These are phyloP conservation scores for Hypoxylon fuscum DNA, from an alignment of 495 filamentous ascomycete species.

Conservation along the genomic window DNA sequence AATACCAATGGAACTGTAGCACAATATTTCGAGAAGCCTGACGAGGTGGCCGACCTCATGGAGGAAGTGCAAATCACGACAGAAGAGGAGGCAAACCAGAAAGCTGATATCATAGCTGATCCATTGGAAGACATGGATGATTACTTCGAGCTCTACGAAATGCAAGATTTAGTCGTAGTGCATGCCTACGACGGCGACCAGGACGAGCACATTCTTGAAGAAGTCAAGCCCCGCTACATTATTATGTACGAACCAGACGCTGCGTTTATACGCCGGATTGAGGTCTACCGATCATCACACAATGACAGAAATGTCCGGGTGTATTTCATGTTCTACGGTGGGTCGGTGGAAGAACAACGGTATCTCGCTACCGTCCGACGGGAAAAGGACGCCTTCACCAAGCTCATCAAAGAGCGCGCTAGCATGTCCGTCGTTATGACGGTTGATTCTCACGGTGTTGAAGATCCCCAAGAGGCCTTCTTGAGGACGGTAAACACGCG, in stretches of 20 bases:
- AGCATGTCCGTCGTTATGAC: constrained; percentile 88
- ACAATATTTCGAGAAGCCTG: constrained; percentile 60
- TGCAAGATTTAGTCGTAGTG: constrained; percentile 85
- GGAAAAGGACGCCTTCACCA: constrained; percentile 95
- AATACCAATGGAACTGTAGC: constrained; percentile 58
- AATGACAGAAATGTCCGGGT: constrained; percentile 86
- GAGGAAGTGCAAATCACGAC: constrained; percentile 76
- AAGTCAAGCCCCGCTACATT: constrained; percentile 90
- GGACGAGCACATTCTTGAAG: constrained; percentile 95
- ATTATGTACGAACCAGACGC: constrained; percentile 99
- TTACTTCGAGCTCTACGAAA: constrained; percentile 92
- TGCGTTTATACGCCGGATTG: constrained; percentile 92
- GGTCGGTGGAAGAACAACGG: constrained; percentile 94
- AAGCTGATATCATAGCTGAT: constrained; percentile 79
- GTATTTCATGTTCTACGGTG: constrained; percentile 95
- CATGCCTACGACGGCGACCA: constrained; percentile 93
- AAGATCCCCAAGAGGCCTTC: constrained; percentile 92
- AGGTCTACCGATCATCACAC: constrained; percentile 95
- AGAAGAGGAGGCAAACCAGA: constrained; percentile 83
- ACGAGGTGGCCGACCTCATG: constrained; percentile 64
- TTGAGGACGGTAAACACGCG: constrained; percentile 95
- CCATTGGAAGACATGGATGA: constrained; percentile 88
- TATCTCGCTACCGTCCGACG: constrained; percentile 87
- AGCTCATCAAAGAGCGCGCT: constrained; percentile 90
- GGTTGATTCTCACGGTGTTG: constrained; percentile 71